Base-by-base conservation (phyloP, 1,139 yeast species). In the Saccharomyces hybrid region DNA sequence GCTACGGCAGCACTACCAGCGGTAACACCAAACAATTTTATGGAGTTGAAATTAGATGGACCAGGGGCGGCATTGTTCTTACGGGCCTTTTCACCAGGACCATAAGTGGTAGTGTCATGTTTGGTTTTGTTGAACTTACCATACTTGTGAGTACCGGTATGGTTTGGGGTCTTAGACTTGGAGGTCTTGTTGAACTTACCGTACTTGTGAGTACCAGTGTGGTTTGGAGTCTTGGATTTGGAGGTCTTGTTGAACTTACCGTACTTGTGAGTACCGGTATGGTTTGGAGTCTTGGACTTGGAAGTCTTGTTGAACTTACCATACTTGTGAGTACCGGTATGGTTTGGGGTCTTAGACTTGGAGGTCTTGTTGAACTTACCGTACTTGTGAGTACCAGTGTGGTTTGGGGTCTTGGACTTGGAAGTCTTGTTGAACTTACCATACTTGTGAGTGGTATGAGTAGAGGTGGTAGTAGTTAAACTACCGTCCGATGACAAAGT, bases 291-390 rank as follows among this genome's bases (percentile, higher is more conserved):
- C 34, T 71, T 57, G 8, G 73, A 62, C 19, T 66, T 62, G 34
- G 60, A 42, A 25, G 48, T 48, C 27, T 58, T 65, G 73, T 80
- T 74, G 62, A 79, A 79, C 42, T 53, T 70, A 51, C 77, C 78
- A 55, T 65, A 63, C 56, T 60, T 70, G 68, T 73, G 77, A 52
- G 78, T 75, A 57, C 77, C 76, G 29, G 72, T 61, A 14, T 61
- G 60, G 28, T 73, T 67, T 42, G 78, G 62, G 50, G 73, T 67
- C 32, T 71, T 58, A 11, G 73, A 65, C 23, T 66, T 62, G 58
- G 68, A 66, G 57, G 83, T 78, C 71, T 79, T 77, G 75, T 80
- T 75, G 63, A 79, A 80, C 67, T 73, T 75, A 55, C 84, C 83
- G 61, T 71, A 71, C 60, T 66, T 74, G 72, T 77, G 79, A 55